Evolutionary conservation across 2,329 filamentous ascomycete genomes (phyloP).

Genomic region (Sporothrix brasiliensis): DNA sequence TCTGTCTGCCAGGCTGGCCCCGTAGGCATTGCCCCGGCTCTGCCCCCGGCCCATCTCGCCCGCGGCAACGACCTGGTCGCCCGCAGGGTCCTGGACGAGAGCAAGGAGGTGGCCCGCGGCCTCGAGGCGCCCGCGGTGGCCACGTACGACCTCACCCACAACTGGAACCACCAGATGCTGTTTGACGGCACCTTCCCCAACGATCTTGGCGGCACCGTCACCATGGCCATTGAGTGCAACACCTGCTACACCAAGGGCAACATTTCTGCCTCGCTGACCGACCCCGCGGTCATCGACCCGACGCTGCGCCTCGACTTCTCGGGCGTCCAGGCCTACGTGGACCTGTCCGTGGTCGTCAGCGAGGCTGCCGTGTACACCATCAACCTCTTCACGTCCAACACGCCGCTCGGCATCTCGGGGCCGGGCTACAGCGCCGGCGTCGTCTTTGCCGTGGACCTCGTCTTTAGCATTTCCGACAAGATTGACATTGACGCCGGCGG

Average conservation of each 20-base stretch:
- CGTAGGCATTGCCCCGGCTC: conserved; percentile 27
- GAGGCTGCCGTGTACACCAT: conserved; percentile 54
- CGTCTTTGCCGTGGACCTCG: conserved; percentile 55
- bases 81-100: conserved; percentile 34
- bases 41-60: conserved; percentile 23
- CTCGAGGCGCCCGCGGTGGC: conserved; percentile 35
- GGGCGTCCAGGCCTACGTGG: conserved; percentile 55
- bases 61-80: conserved; percentile 33
- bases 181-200: conserved; percentile 21
- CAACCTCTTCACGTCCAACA: conserved; percentile 53
- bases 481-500: conserved; percentile 56
- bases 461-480: conserved; percentile 52
- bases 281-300: conserved; percentile 47
- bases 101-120: conserved; percentile 26
- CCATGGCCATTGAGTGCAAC: conserved; percentile 47
- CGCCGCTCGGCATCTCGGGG: conserved; percentile 50
- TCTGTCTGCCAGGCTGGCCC: conserved; percentile 29
- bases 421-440: conserved; percentile 50
- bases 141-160: conserved; percentile 34
- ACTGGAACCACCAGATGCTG: conserved; percentile 37
- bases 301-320: conserved; percentile 52
- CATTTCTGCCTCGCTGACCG: conserved; percentile 49
- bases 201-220: conserved; percentile 32
- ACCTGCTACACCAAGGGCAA: conserved; percentile 56
- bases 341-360: conserved; percentile 51